phyloP scores from a whole-genome alignment of 495 filamentous ascomycete genomes.

The Letharia columbiana region DNA sequence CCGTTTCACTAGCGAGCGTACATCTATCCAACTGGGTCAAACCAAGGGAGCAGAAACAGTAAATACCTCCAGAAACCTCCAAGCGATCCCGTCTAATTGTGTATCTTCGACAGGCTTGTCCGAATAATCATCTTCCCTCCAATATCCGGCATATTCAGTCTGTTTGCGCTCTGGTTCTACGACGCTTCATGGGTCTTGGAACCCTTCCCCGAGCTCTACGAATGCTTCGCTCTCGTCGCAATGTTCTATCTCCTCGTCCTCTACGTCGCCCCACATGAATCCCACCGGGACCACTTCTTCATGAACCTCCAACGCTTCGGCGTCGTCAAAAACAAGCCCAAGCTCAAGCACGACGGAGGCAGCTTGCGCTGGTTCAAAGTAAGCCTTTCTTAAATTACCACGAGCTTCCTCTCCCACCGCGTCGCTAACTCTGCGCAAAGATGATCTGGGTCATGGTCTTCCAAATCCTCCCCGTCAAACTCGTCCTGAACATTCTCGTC shows the following conservation, averaged over 20 bases:
- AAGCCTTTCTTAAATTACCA: background rate
- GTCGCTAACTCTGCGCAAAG: background rate
- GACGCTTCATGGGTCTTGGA: background rate
- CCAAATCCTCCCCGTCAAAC: background rate
- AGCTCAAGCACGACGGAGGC: background rate
- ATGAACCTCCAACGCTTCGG: background rate
- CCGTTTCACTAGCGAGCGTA: background rate
- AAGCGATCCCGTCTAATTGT: background rate
- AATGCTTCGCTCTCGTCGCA: constrained; percentile 5
- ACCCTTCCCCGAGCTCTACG: background rate
- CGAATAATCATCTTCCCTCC: background rate
- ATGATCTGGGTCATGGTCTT: constrained; percentile 5
- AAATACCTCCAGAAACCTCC: background rate
- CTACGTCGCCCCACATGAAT: background rate
- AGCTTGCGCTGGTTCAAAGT: constrained; percentile 2
- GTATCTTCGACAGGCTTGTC: background rate
- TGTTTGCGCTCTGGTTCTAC: background rate
- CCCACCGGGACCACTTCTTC: background rate
- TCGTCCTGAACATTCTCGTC: background rate
- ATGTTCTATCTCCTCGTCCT: constrained; percentile 3
- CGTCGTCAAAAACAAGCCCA: background rate
- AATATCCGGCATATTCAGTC: background rate
- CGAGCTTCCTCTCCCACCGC: background rate
- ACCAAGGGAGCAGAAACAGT: constrained; percentile 3
- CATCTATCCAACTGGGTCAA: constrained; percentile 1